These are phyloP conservation scores for Pleurotus ostreatus DNA, from an alignment of 768 basidiomycete genomes.

Conservation along the genomic window DNA sequence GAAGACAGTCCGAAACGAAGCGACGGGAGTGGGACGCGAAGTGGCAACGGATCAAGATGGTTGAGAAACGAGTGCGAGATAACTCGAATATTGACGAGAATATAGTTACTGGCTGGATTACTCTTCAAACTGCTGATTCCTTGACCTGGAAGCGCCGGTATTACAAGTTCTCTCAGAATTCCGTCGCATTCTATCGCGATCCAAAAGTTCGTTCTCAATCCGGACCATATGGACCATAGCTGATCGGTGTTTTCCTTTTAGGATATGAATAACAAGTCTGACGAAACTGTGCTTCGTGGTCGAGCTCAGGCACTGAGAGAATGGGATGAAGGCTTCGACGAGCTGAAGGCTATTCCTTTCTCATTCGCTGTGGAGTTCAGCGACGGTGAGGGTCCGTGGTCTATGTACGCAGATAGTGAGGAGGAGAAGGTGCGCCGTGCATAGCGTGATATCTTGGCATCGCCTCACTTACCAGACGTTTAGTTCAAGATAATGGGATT, in stretches of 20 bases:
- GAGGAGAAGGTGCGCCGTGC: conserved; percentile 49
- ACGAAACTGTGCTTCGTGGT: conserved; percentile 44
- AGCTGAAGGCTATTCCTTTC: conserved; percentile 58
- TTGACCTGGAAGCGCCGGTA: conserved; percentile 64
- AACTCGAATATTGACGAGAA: conserved; percentile 27
- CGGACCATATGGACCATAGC: neutral
- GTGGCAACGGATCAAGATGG: conserved; percentile 41
- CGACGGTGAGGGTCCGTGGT: conserved; percentile 45
- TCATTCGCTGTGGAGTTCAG: conserved; percentile 66
- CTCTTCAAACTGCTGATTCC: conserved; percentile 50
- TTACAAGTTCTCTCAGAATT: conserved; percentile 48
- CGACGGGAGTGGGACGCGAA: conserved; percentile 38
- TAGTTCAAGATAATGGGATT: conserved; percentile 46
- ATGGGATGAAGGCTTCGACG: conserved; percentile 60
- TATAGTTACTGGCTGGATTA: conserved; percentile 54
- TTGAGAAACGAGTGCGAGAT: conserved; percentile 36
- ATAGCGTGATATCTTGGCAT: neutral
- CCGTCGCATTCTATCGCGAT: conserved; percentile 46
- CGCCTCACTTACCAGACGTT: neutral
- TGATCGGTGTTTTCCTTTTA: conserved; percentile 14
- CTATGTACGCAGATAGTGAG: conserved; percentile 58
- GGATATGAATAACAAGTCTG: conserved; percentile 35
- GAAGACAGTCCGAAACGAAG: conserved; percentile 38
- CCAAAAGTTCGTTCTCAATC: conserved; percentile 35
- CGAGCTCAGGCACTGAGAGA: conserved; percentile 46